Conservation (phyloP, 2,329 filamentous ascomycete genomes). For the Ophiostoma piceae region DNA sequence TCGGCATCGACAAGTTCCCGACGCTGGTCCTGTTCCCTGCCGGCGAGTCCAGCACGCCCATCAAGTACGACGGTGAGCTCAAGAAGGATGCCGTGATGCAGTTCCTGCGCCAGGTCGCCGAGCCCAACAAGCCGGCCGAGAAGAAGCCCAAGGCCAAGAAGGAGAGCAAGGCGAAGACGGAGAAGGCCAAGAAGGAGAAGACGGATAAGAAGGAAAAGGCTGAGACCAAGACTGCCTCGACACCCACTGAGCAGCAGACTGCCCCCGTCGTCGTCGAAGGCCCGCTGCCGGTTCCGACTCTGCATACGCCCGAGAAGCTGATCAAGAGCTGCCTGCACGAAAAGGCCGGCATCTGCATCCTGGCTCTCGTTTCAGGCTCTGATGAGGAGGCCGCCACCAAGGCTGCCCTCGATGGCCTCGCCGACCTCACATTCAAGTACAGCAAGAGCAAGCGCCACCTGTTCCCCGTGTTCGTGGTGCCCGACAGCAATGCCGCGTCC, state of each 20-base stretch:
- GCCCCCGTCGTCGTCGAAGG: conserved; percentile 46
- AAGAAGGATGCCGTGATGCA: conserved; percentile 76
- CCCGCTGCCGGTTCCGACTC: conserved; percentile 59
- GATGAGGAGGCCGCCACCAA: conserved; percentile 37
- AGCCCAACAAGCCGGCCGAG: conserved; percentile 68
- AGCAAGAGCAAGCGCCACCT: conserved; percentile 58
- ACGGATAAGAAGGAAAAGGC: conserved; percentile 37
- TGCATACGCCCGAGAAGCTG: conserved; percentile 60
- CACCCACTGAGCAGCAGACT: conserved; percentile 35
- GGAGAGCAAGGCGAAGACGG: conserved; percentile 30
- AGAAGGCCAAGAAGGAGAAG: conserved; percentile 37
- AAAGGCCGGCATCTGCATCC: conserved; percentile 76
- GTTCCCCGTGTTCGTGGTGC: conserved; percentile 79
- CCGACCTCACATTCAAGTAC: conserved; percentile 73
- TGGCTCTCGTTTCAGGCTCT: conserved; percentile 57
- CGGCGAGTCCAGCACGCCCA: conserved; percentile 60
- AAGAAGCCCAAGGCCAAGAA: conserved; percentile 36
- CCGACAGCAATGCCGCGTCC: conserved; percentile 53
- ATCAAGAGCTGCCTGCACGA: conserved; percentile 65
- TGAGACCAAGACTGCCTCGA: conserved; percentile 32
- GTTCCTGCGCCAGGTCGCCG: conserved; percentile 73
- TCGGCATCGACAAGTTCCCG: conserved; percentile 72
- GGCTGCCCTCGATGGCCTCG: conserved; percentile 58
- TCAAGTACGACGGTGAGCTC: conserved; percentile 75
- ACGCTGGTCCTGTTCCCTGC: conserved; percentile 74